Evolutionary conservation across 306 rosid species (phyloP), one percentile per base, ranked within the genome.

Genomic region (Corylus avellana): DNA sequence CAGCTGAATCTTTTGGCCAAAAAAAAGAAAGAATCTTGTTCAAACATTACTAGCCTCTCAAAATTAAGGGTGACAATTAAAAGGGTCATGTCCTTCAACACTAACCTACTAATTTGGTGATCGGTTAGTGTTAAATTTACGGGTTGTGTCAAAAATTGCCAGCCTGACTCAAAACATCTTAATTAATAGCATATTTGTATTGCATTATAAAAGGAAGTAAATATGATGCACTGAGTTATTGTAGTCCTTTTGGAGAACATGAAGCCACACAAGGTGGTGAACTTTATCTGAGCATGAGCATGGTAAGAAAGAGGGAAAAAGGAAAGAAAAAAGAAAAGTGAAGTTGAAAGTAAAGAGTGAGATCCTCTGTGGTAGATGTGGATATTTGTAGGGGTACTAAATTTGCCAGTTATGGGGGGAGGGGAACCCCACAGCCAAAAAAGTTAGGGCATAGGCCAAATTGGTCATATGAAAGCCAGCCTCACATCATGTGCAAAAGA

Each of bases 401-500:
- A 83, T 63, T 56, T 22, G 63, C 17, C 20, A 29, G 44, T 54
- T 72, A 12, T 59, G 7, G 54, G 63, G 64, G 58, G 72, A 48
- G 57, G n/a, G 56, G 20, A 77, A 37, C 70, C 81, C 89, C 81
- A 83, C 72, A 64, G 18, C 57, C 32, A 27, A 7, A 62, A 77
- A 67, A 72, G 70, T 46, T 35, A 79, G 74, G 14, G 78, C 55
- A 74, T 57, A 37, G 63, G 80, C 75, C 78, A 81, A 75, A 74
- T 70, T 66, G 79, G 79, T 47, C 62, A 29, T 37, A 57, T 51
- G 50, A 48, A 77, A 49, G 7, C 51, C 71, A 81, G 77, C 39
- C 48, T 70, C 76, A 73, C 48, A 50, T 78, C 87, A 91, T 89
- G 93, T 89, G 89, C 76, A 32, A 81, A 0, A 17, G 49, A 76